phyloP scores from a whole-genome alignment of 371 early-diverging fungal species.

The Dichotomocladium elegans region DNA sequence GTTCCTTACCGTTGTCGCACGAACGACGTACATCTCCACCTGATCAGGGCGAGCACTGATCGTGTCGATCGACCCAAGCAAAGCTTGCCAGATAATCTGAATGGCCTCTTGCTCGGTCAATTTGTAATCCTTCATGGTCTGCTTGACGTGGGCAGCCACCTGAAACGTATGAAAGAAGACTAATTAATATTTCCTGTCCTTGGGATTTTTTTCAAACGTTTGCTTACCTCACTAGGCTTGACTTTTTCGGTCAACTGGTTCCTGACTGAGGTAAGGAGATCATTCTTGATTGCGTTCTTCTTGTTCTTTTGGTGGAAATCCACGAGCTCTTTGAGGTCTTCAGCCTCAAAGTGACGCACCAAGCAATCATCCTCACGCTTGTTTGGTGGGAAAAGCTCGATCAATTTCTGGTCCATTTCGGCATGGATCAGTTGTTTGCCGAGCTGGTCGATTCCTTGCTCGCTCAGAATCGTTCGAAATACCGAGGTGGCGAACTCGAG shows the following conservation, averaged over 20 bases:
- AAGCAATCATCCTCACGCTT: conserved; percentile 87
- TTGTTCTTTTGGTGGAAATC: conserved; percentile 76
- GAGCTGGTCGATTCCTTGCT: conserved; percentile 75
- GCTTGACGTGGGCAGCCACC: conserved; percentile 62
- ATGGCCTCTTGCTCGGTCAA: conserved; percentile 76
- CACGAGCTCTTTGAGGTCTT: conserved; percentile 83
- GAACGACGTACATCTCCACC: conserved; percentile 71
- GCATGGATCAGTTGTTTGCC: conserved; percentile 63
- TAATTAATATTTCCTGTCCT: too few relatives aligned
- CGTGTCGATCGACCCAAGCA: conserved; percentile 75
- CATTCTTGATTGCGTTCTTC: conserved; percentile 65
- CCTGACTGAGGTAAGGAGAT: conserved; percentile 54
- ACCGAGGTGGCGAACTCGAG: conserved; percentile 79
- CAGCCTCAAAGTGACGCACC: conserved; percentile 87
- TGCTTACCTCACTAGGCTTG: conserved; percentile 46
- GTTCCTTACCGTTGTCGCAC: conserved; percentile 50
- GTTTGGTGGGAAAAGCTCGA: conserved; percentile 90
- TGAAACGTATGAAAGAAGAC: conserved; percentile 15
- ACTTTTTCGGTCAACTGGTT: conserved; percentile 54
- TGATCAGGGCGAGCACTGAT: conserved; percentile 74
- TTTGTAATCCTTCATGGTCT: conserved; percentile 66
- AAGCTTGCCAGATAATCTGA: conserved; percentile 77
- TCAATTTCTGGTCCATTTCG: conserved; percentile 70
- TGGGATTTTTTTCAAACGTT: too few relatives aligned
- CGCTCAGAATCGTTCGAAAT: conserved; percentile 76